Percentiles rank a stretch among this genome's conserved stretches.
These are phyloP conservation scores for Domatiomyces catenatus DNA, from an alignment of 2,329 filamentous ascomycete species.

Conservation along the genomic window DNA sequence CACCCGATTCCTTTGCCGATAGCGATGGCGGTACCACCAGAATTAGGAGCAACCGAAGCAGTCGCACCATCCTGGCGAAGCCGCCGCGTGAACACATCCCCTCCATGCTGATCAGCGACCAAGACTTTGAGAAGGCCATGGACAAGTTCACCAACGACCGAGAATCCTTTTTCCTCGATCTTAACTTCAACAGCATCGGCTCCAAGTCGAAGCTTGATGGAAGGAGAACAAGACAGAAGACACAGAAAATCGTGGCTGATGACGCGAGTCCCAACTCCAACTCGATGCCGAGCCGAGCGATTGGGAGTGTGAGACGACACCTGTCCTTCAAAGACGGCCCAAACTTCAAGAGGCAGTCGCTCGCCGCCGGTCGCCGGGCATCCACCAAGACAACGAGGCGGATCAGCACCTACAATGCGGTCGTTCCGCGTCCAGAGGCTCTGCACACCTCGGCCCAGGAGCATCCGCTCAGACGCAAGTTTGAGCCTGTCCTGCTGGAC, in stretches of 20 bases:
- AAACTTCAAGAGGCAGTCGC: slow-evolving; percentile 76
- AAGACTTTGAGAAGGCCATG: slow-evolving; percentile 86
- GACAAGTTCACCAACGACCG: slow-evolving; percentile 91
- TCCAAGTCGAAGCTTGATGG: slow-evolving; percentile 16
- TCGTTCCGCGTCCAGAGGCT: slow-evolving; percentile 85
- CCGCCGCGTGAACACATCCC: slow-evolving; percentile 16
- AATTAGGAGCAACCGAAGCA: slow-evolving; percentile 48
- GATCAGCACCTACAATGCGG: slow-evolving; percentile 94
- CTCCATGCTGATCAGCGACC: slow-evolving; percentile 44
- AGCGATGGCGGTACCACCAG: slow-evolving; percentile 32
- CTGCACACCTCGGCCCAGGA: slow-evolving; percentile 79
- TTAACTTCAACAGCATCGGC: slow-evolving; percentile 52
- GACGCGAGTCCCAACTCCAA: slow-evolving; percentile 38
- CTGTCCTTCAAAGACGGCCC: slow-evolving; percentile 92
- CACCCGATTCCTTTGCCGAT: slow-evolving; percentile 33
- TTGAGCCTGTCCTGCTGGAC: slow-evolving; percentile 91
- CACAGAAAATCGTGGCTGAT: slow-evolving; percentile 66
- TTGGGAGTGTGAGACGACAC: slow-evolving; percentile 77
- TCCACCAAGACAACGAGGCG: slow-evolving; percentile 70
- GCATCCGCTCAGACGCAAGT: slow-evolving; percentile 85
- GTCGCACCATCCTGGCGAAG: slow-evolving; percentile 38
- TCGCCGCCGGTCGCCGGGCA: slow-evolving; percentile 49
- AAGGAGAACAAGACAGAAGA: slow-evolving; percentile 62
- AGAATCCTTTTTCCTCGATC: slow-evolving; percentile 82
- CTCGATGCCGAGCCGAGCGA: slow-evolving; percentile 40